Percentiles rank a stretch among this genome's conserved stretches.
Conservation (phyloP, 805 yeast genomes). For the Hemisphaericaspora nanyangensis region DNA sequence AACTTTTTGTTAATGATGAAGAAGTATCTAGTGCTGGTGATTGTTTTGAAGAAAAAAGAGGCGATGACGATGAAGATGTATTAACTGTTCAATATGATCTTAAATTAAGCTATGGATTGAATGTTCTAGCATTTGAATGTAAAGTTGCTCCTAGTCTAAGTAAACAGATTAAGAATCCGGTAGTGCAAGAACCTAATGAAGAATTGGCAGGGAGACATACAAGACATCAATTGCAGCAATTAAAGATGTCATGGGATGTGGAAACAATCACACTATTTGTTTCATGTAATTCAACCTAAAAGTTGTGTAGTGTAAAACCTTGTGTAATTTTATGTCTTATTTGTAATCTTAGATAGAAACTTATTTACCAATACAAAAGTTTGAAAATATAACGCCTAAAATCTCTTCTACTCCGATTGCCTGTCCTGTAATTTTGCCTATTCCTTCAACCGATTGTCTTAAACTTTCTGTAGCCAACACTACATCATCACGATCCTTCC, state of each 20-base stretch:
- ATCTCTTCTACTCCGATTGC: constrained; percentile 87
- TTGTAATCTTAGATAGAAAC: not conserved
- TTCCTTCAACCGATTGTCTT: constrained; percentile 71
- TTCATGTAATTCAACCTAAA: constrained; percentile 23
- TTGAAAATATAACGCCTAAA: constrained; percentile 84
- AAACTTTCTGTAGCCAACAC: constrained; percentile 79
- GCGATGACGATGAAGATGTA: constrained; percentile 15
- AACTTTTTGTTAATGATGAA: constrained; percentile 35
- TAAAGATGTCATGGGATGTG: constrained; percentile 44
- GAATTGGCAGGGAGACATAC: constrained; percentile 40
- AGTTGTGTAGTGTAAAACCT: not conserved
- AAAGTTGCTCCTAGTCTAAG: constrained; percentile 38
- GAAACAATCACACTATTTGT: constrained; percentile 35
- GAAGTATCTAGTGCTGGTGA: constrained; percentile 32
- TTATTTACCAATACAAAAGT: constrained; percentile 90
- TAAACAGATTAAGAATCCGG: constrained; percentile 28
- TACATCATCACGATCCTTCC: constrained; percentile 57
- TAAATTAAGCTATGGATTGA: constrained; percentile 38
- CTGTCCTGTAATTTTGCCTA: constrained; percentile 90
- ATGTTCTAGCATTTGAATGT: constrained; percentile 37
- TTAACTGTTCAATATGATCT: constrained; percentile 33
- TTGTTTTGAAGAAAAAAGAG: constrained; percentile 23
- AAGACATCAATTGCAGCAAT: constrained; percentile 42
- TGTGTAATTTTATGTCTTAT: not conserved
- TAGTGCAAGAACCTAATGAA: constrained; percentile 17